Base-by-base conservation (phyloP, 352 stramenopile species). In the Phytophthora citricola region DNA sequence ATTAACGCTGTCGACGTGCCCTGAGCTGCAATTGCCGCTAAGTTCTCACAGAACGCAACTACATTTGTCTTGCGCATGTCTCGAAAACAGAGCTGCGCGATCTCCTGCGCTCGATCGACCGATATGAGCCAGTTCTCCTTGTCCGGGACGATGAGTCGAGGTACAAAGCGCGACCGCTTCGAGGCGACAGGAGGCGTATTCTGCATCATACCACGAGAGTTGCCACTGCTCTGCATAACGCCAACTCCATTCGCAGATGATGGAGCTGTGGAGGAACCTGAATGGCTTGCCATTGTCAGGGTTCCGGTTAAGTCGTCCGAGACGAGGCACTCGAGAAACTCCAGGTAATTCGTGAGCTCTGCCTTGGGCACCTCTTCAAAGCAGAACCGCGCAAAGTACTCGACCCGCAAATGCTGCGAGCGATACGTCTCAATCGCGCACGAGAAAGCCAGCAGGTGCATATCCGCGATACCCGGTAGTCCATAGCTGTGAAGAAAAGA, bases 401-500 rank as follows among this genome's bases (percentile, higher is more conserved):
- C 85, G 14, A 94, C 84, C 2, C 87, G 85, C 5, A 91, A 44
- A 47, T 92, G 82, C 50, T 93, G 81, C 3, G 49, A 26, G 1
- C 85, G 87, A 43, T 91, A 94, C 4, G 52, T 63, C 38, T 95
- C 87, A 0, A 93, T 51, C 6, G 87, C 83, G 49, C 79, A 91
- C 2, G 83, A 87, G 36, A 93, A 90, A 0, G 83, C 85, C 14
- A 94, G 63, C 34, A 95, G 46, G 38, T 95, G 85, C 81, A 90
- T 91, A 48, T 93, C 87, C 4, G 87, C 87, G 49, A 94, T 94
- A 3, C 66, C 71, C 2, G 87, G 87, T 0, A 93, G 69, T 0
- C 83, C 87, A n/a, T 94, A 94, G 46, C 75, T 87, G 55, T 94
- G 85, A 40, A 95, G 62, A 57, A 94, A 92, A 32, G 84, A 88